phyloP scores from a whole-genome alignment of 306 rosid species.

The Carpinus viminea region DNA sequence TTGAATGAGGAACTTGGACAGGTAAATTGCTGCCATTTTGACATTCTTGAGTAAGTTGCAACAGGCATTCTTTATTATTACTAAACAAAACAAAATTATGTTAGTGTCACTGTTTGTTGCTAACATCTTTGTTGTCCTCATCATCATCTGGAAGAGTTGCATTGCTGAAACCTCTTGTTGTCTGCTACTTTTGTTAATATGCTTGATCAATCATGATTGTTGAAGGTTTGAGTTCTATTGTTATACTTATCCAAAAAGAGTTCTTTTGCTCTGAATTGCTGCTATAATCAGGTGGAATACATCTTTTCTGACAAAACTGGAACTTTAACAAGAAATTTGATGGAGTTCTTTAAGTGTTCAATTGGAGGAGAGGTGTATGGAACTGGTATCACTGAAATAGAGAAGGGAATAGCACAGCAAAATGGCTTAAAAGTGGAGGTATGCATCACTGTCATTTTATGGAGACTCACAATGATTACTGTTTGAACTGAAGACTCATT shows the following conservation, averaged over 20 bases:
- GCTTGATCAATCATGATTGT: conserved; percentile 12
- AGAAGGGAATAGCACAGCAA: conserved; percentile 80
- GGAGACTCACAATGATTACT: not conserved
- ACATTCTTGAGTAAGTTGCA: conserved; percentile 1
- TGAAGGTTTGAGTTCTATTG: conserved; percentile 7
- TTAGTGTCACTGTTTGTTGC: not conserved
- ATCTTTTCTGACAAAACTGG: conserved; percentile 99
- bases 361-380: conserved; percentile 95
- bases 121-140: not conserved
- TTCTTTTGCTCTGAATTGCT: conserved; percentile 19
- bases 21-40: conserved; percentile 42
- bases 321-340: conserved; percentile 89
- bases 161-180: not conserved
- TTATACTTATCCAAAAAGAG: not conserved
- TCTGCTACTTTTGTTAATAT: conserved; percentile 5
- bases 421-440: conserved; percentile 64
- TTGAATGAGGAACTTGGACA: conserved; percentile 99
- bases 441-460: conserved; percentile 16
- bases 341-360: conserved; percentile 99
- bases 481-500: conserved; percentile 4
- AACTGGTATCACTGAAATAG: conserved; percentile 90
- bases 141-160: not conserved
- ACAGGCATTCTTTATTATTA: not conserved
- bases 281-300: conserved; percentile 81
- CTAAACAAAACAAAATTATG: not conserved